Evolutionary conservation across 2,329 filamentous ascomycete species (phyloP).

Genomic region (Stemphylium vesicarium): DNA sequence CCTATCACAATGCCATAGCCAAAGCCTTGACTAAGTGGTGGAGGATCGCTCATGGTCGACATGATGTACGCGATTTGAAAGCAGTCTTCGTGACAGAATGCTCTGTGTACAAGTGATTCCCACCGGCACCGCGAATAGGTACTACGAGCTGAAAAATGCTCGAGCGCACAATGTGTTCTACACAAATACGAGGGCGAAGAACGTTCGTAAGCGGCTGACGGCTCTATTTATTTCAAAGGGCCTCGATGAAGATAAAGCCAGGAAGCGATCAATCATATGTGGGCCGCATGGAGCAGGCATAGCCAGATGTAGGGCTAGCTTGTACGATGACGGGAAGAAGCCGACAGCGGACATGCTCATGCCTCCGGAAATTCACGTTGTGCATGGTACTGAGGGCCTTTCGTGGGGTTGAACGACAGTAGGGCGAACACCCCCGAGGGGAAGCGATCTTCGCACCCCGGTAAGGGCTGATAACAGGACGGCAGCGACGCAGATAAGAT

Average conservation of each 20-base stretch:
- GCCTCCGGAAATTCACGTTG: conserved; percentile 3
- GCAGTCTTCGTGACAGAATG: no score
- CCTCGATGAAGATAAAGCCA: conserved; percentile 15
- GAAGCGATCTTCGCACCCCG: conserved; percentile 18
- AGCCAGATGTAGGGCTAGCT: conserved; percentile 9
- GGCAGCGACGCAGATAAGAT: conserved; percentile 28
- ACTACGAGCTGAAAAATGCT: no score
- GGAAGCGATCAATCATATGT: conserved; percentile 2
- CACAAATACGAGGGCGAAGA: no score
- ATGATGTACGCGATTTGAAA: no score
- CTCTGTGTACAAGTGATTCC: no score
- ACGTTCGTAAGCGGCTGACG: no score
- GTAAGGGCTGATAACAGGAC: conserved; percentile 13
- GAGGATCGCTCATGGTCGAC: conserved; percentile 6
- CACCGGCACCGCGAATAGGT: no score
- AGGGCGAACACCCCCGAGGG: conserved; percentile 11
- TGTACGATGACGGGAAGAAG: neutral
- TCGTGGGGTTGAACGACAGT: conserved; percentile 5
- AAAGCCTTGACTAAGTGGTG: conserved; percentile 63
- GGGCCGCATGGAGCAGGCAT: conserved; percentile 10
- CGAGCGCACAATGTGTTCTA: no score
- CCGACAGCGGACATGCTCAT: conserved; percentile 11
- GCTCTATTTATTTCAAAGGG: no score
- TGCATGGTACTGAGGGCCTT: conserved; percentile 18
- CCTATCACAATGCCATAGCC: conserved; percentile 82